Base-by-base conservation (phyloP, 352 stramenopile species). In the Elongisporangium prolatum region DNA sequence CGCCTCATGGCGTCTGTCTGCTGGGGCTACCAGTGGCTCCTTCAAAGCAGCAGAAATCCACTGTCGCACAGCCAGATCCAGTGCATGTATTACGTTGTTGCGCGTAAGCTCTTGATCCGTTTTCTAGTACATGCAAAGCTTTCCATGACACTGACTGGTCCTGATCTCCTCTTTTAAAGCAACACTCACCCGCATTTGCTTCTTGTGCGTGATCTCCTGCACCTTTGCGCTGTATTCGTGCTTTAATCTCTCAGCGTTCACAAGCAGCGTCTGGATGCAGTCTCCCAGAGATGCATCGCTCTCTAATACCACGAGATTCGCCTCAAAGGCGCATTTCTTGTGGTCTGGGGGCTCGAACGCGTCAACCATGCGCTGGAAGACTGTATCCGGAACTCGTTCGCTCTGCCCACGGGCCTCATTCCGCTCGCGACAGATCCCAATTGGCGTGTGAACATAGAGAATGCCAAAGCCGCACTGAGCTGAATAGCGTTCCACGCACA, bases 51-150 rank as follows among this genome's bases (percentile, higher is more conserved):
- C 50, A 1, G 80, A 81, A 64, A 90, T 76, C 76, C 77, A 88
- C 22, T 72, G 71, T 25, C 82, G 71, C 4, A 89, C 68, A 21
- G 74, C 59, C 55, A 89, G 57, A 44, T 89, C 82, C 21, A 91
- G 69, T 11, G 68, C 64, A 48, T 91, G 79, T 13, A 71, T 48
- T 16, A 83, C 28, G 20, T 65, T 81, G 8, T 61, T 59, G 9
- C 65, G 50, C 1, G 60, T 84, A 28, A 47, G 59, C 14, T 63
- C 21, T 21, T 71, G 68, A 60, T 89, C 77, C 28, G 28, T 13
- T 38, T 38, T 38, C 28, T 38, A 38, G 28, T 13, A 9, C 28
- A 38, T 13, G 8, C 28, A 38, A 38, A 13, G 8, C 4, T 38
- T 38, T 38, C 28, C 28, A 38, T 38, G 28, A 38, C n/a, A n/a